Base-by-base conservation (phyloP, 352 stramenopile genomes). In the Globisporangium emineosum region DNA sequence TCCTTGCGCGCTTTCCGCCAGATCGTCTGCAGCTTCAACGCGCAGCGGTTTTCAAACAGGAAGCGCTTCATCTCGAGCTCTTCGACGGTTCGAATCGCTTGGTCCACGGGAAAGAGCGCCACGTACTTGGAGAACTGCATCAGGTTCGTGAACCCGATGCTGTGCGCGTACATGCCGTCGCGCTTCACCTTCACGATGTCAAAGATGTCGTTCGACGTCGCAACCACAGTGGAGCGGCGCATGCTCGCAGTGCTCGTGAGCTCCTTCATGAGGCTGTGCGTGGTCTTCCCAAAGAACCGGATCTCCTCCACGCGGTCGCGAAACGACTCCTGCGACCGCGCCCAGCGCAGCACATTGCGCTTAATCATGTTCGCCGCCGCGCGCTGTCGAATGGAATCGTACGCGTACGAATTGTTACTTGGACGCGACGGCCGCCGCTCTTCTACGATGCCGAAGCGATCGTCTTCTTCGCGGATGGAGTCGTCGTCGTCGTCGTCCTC, bases 71-170 rank as follows among this genome's bases (percentile, higher is more conserved):
- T 67, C 33, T 82, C 72, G n/a, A 90, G 70, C 33, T 77, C 75
- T n/a, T 85, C 76, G 12, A 90, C 70, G 9, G 71, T 69, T 0
- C 83, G 77, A 12, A 91, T 56, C 10, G 80, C 83, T 27, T 91
- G 75, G 53, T 91, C 83, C 1, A 91, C 76, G 0, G 83, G 74
- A 45, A 85, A 90, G 30, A 90, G 60, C 19, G 80, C 80, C 42
- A 91, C 66, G 69, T 91, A 77, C 61, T 89, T 89, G 27, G 79
- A 77, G 50, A 86, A 91, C 4, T 78, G 76, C 57, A 90, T 81
- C 5, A 91, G 62, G 30, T 89, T 77, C 13, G 62, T 69, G 45
- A 91, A 87, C 8, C 71, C 69, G 23, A 91, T 90, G 42, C 63
- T 74, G 17, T 61, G 60, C 19, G 43, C 62, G 63, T 63, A 63